Conservation (phyloP, 305 asterid genomes). For the Withania somnifera region DNA sequence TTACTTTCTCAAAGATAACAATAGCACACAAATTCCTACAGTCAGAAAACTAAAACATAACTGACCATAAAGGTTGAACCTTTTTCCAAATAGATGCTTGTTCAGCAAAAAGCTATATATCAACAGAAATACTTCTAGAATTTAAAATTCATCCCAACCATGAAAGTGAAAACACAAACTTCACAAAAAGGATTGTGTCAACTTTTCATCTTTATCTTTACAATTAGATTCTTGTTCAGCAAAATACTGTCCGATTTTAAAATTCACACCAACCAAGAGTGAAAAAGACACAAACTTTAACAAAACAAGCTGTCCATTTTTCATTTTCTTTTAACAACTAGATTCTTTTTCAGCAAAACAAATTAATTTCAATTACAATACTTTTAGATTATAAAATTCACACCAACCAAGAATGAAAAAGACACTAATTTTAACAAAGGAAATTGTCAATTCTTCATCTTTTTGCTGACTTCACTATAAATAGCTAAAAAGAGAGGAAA, state of each 20-base stretch:
- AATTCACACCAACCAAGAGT: background rate
- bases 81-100: background rate
- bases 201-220: background rate
- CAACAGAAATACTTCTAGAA: background rate
- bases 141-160: background rate
- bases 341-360: background rate
- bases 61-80: background rate
- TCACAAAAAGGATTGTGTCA: background rate
- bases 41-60: background rate
- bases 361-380: too few species aligned
- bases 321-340: background rate
- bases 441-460: background rate
- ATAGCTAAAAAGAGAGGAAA: background rate
- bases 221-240: background rate
- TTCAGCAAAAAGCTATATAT: background rate
- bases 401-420: background rate
- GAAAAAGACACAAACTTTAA: slow-evolving; percentile 1
- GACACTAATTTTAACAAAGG: background rate
- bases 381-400: background rate
- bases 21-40: background rate
- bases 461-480: too few species aligned
- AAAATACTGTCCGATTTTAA: background rate
- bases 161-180: background rate
- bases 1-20: background rate
- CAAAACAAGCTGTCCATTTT: background rate